phyloP scores from a whole-genome alignment of 441 rosid species.

The Eutrema salsugineum region DNA sequence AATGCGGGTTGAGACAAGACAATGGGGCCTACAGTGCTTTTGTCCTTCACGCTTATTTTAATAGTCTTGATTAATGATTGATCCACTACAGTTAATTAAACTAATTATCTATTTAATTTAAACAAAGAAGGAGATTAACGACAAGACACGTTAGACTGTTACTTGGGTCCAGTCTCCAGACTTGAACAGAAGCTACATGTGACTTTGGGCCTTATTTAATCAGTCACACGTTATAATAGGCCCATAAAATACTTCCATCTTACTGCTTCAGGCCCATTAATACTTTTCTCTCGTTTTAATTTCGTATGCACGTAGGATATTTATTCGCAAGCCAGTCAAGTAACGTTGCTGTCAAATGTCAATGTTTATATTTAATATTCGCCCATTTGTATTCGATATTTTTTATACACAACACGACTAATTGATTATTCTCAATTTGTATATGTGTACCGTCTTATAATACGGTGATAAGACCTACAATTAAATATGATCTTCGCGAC shows the following conservation, averaged over 20 bases:
- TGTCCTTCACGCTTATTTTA: constrained; percentile 46
- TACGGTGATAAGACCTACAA: background rate
- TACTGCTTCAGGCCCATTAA: background rate
- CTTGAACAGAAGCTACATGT: background rate
- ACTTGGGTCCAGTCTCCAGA: constrained; percentile 8
- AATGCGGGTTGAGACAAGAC: constrained; percentile 42
- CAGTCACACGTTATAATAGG: background rate
- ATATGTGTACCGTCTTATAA: background rate
- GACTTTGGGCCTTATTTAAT: background rate
- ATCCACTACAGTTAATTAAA: constrained; percentile 24
- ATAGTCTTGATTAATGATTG: constrained; percentile 26
- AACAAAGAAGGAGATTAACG: background rate
- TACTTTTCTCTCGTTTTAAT: background rate
- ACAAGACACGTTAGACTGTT: constrained; percentile 1
- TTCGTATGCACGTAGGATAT: background rate
- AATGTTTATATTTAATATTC: background rate
- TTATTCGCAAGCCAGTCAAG: background rate
- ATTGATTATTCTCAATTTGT: background rate
- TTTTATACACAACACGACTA: background rate
- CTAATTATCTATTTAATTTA: background rate
- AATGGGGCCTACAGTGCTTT: constrained; percentile 38
- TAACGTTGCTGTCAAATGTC: background rate
- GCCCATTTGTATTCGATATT: background rate
- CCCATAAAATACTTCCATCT: background rate
- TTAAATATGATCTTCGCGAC: too few species aligned